Percentiles rank a stretch among this genome's conserved stretches.
phyloP scores from a whole-genome alignment of 1,139 yeast species.

The Pichia terricola region DNA sequence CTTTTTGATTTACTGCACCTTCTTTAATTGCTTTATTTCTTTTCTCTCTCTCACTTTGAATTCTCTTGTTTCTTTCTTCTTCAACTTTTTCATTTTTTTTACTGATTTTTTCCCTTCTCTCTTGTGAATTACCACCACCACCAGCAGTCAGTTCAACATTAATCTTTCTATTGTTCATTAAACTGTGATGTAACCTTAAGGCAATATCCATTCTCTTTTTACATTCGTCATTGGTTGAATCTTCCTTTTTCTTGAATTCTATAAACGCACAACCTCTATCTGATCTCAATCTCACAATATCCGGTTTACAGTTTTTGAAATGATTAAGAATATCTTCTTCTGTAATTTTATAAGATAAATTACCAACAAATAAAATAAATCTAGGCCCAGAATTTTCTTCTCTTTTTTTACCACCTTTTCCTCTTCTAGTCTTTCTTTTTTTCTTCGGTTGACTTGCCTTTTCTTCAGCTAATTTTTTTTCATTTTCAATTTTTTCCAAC shows the following conservation, averaged over 20 bases:
- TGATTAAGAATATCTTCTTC: slow-evolving; percentile 60
- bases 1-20: slow-evolving; percentile 9
- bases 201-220: slow-evolving; percentile 78
- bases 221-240: slow-evolving; percentile 40
- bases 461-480: slow-evolving; percentile 3
- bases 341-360: slow-evolving; percentile 66
- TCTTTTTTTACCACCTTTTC: slow-evolving; percentile 37
- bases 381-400: slow-evolving; percentile 42
- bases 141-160: slow-evolving; percentile 96
- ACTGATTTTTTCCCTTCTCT: slow-evolving; percentile 60
- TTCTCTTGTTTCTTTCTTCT: slow-evolving; percentile 50
- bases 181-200: slow-evolving; percentile 69
- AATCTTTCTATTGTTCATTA: slow-evolving; percentile 60
- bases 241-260: slow-evolving; percentile 54
- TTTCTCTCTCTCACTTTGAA: slow-evolving; percentile 29
- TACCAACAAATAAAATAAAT: slow-evolving; percentile 85
- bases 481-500: slow-evolving; percentile 12
- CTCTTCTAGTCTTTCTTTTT: slow-evolving; percentile 71
- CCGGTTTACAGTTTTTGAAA: slow-evolving; percentile 66
- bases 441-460: slow-evolving; percentile 30
- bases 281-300: slow-evolving; percentile 62
- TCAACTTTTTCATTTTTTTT: slow-evolving; percentile 68
- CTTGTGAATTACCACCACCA: slow-evolving; percentile 87
- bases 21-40: slow-evolving; percentile 19
- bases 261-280: slow-evolving; percentile 91